Conservation (phyloP, 164 flowering plant species). For the Piper longum region DNA sequence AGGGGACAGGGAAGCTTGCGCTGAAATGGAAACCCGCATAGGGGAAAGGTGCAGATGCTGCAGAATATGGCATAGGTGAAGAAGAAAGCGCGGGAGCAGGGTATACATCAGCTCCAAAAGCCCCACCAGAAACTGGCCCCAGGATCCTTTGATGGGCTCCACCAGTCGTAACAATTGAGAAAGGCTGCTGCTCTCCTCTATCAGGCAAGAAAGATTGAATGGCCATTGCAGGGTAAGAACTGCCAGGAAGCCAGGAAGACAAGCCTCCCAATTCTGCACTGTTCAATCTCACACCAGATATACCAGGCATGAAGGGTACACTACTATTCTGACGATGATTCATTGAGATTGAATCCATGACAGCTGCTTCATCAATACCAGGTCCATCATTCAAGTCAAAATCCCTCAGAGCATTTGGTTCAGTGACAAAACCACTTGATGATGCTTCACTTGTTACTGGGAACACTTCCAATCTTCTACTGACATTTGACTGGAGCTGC, state of each 20-base stretch:
- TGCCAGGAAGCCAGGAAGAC: conserved; percentile 48
- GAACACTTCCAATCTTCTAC: conserved; percentile 21
- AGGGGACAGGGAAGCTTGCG: conserved; percentile 44
- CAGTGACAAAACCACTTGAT: conserved; percentile 26
- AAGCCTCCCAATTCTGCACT: conserved; percentile 31
- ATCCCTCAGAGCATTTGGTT: conserved; percentile 32
- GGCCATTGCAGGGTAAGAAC: conserved; percentile 29
- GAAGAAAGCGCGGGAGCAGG: conserved; percentile 59
- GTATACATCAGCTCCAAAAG: conserved; percentile 49
- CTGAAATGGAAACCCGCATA: conserved; percentile 65
- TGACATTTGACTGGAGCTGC: conserved; percentile 12
- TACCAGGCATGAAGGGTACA: conserved; percentile 22
- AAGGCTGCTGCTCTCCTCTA: conserved; percentile 47
- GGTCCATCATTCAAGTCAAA: conserved; percentile 93
- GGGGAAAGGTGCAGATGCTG: conserved; percentile 31
- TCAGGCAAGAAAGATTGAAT: conserved; percentile 53
- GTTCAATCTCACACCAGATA: conserved; percentile 30
- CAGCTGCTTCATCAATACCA: conserved; percentile 36
- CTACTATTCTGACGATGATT: conserved; percentile 24
- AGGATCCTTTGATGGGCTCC: conserved; percentile 40
- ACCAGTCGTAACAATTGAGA: conserved; percentile 32
- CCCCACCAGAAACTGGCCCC: conserved; percentile 31
- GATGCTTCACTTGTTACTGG: conserved; percentile 17
- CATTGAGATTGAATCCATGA: conserved; percentile 23
- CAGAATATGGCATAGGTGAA: conserved; percentile 11